Percentiles rank a stretch among this genome's conserved stretches.
These are phyloP conservation scores for Ganoderma lucidum DNA, from an alignment of 1,284 basidiomycete genomes.

Conservation along the genomic window DNA sequence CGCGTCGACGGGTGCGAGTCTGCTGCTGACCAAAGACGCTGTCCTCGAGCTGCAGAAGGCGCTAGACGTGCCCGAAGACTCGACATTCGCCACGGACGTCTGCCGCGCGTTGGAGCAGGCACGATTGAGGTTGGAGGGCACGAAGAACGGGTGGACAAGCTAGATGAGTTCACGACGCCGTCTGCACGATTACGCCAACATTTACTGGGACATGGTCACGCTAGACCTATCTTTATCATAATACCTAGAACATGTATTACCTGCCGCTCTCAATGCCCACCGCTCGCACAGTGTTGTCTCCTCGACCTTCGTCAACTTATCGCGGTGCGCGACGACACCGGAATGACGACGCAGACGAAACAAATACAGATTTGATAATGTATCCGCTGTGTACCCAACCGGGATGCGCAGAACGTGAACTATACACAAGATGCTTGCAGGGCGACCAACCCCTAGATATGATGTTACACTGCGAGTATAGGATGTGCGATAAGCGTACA, in stretches of 20 bases:
- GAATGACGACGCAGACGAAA: background rate
- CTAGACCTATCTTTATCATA: background rate
- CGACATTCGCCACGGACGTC: constrained; percentile 58
- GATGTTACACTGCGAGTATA: constrained; percentile 2
- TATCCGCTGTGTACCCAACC: background rate
- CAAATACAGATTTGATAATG: constrained; percentile 6
- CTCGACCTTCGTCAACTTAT: background rate
- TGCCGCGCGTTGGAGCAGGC: constrained; percentile 72
- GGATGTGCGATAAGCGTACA: constrained; percentile 3
- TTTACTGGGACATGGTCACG: background rate
- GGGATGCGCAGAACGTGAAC: background rate
- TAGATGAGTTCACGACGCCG: background rate
- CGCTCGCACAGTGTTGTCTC: background rate
- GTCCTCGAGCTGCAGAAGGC: constrained; percentile 57
- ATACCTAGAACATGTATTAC: background rate
- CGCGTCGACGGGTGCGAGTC: constrained; percentile 21
- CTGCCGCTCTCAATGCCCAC: background rate
- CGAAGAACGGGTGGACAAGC: background rate
- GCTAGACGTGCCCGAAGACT: constrained; percentile 53
- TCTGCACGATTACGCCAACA: background rate
- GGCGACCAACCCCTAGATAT: background rate
- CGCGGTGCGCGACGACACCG: background rate
- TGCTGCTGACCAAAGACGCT: constrained; percentile 59
- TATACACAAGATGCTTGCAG: background rate
- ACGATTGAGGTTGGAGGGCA: constrained; percentile 36